Evolutionary conservation across 345 rosid species (phyloP), one percentile per base, ranked within the genome.

Genomic region (Lumnitzera racemosa): DNA sequence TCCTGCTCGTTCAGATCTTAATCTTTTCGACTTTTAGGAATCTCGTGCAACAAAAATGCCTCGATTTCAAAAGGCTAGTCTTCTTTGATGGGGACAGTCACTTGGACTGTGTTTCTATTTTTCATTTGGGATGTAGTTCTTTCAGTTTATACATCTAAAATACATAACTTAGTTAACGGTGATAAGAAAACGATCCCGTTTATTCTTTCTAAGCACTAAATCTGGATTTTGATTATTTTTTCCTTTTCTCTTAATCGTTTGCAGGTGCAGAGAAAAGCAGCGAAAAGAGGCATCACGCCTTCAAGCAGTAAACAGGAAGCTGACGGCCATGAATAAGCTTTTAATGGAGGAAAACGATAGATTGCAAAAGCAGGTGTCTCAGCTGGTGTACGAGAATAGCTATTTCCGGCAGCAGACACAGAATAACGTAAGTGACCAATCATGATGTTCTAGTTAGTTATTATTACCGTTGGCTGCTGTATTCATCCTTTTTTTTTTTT

Each of bases 271-370:
- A 72, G 92, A 86, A 69, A 86, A 86, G 64, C 92, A 86, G 76
- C 59, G 92, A 61, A 86, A 83, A 70, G 92, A 86, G 71, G 75
- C 92, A 0, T 83, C 87, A 3, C 85, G 92, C 48, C 87, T 83
- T 50, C 92, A 86, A 53, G 87, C 83, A 31, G 89, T 86, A 76
- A 86, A 86, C 17, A 78, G 92, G 70, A 86, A 86, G 77, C 74
- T 86, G 66, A 83, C 85, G 5, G 92, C 92, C 8, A 86, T 86
- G 92, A 86, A 86, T 69, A 86, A 86, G 76, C 85, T 86, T 62
- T 77, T 86, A 24, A 86, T 86, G 92, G 92, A 86, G 74, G 92
- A 86, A 70, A 86, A 86, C 20, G 92, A 86, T 66, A 73, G 92
- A 76, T 66, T 86, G 87, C 92, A 86, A 71, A 86, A 86, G 75